Conservation (phyloP, 2,329 filamentous ascomycete species). For the Fonsecaea pugnacius region DNA sequence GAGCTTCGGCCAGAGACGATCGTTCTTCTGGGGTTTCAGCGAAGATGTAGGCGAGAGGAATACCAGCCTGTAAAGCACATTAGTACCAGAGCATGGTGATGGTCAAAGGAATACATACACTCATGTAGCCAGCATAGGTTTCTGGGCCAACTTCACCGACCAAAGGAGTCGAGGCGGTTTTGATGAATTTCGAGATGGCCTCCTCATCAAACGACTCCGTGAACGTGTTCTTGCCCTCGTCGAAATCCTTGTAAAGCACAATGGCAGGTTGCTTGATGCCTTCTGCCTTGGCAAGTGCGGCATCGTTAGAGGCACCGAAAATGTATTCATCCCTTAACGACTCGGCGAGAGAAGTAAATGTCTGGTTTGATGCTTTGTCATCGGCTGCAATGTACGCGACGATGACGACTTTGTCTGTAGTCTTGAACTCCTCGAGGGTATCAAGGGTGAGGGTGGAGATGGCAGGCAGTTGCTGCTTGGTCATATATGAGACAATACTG, state of each 20-base stretch:
- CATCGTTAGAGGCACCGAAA: conserved; percentile 86
- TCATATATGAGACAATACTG: conserved; percentile 83
- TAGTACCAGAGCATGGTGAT: conserved; percentile 1
- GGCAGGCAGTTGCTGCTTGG: conserved; percentile 93
- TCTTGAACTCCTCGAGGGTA: conserved; percentile 94
- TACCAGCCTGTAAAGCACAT: conserved; percentile 63
- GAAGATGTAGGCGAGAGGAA: conserved; percentile 97
- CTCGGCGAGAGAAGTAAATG: conserved; percentile 74
- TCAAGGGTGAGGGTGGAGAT: conserved; percentile 82
- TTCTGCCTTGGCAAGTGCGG: conserved; percentile 82
- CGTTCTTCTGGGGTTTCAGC: conserved; percentile 91
- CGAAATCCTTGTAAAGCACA: conserved; percentile 96
- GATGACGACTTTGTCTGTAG: conserved; percentile 92
- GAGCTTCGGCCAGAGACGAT: conserved; percentile 70
- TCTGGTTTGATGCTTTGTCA: conserved; percentile 84
- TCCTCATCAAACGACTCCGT: conserved; percentile 79
- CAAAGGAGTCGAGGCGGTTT: conserved; percentile 82
- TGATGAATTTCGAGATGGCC: conserved; percentile 79
- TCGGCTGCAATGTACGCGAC: conserved; percentile 82
- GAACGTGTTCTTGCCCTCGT: conserved; percentile 90
- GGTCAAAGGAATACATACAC: conserved; percentile 50
- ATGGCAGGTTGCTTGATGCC: conserved; percentile 84
- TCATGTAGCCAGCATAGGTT: conserved; percentile 95
- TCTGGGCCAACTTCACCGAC: conserved; percentile 96
- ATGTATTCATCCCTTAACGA: conserved; percentile 86